Conservation (phyloP, 2,329 filamentous ascomycete genomes). For the Penicillium rolfsii region DNA sequence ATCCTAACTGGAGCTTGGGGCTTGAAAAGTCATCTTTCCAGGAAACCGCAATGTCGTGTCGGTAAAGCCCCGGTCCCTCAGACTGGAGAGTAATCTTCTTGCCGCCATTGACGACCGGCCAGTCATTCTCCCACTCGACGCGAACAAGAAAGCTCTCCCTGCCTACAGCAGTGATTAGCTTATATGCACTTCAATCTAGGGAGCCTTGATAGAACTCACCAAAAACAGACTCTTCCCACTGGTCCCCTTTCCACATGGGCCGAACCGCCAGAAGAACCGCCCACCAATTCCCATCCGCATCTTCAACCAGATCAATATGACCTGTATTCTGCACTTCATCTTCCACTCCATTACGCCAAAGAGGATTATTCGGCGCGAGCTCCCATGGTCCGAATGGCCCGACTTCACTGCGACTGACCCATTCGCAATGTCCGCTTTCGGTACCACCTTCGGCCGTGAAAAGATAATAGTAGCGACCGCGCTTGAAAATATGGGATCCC, state of each 20-base stretch:
- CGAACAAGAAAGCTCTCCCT: conserved; percentile 57
- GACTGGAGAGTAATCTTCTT: conserved; percentile 47
- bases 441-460: conserved; percentile 61
- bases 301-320: conserved; percentile 55
- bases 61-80: conserved; percentile 28
- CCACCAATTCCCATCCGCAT: conserved; percentile 52
- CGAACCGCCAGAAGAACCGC: conserved; percentile 53
- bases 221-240: conserved; percentile 49
- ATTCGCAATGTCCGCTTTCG: conserved; percentile 64
- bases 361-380: conserved; percentile 60
- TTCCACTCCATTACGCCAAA: conserved; percentile 56
- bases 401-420: conserved; percentile 58
- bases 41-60: conserved; percentile 14
- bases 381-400: conserved; percentile 65
- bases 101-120: conserved; percentile 56
- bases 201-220: conserved; percentile 33
- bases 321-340: conserved; percentile 57
- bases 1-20: conserved; percentile 35
- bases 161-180: conserved; percentile 31
- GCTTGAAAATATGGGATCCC: conserved; percentile 59
- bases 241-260: conserved; percentile 35
- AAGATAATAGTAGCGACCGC: conserved; percentile 58
- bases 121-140: conserved; percentile 56
- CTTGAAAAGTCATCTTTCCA: conserved; percentile 45
- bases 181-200: neutral